phyloP scores from a whole-genome alignment of 169 alveolate genomes.

The Amoebophrya sp. region DNA sequence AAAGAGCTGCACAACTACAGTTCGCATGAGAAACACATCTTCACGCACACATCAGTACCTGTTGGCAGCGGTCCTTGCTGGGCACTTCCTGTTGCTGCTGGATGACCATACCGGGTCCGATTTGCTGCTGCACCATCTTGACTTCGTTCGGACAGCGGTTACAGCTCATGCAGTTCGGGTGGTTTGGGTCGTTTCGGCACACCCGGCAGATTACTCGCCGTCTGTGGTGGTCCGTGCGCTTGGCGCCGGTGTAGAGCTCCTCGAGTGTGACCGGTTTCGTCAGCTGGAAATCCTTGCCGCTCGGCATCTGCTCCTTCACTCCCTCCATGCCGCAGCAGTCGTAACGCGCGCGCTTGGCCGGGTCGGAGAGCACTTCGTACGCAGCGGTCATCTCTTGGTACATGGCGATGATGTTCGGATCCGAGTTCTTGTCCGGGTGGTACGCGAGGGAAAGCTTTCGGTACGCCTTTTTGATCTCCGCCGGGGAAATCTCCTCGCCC shows the following conservation, averaged over 20 bases:
- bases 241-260: constrained; percentile 30
- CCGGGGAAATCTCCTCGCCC: constrained; percentile 26
- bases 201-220: constrained; percentile 27
- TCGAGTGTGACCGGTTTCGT: neutral
- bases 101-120: constrained; percentile 34
- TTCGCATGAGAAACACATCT: neutral
- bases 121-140: constrained; percentile 37
- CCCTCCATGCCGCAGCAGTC: constrained; percentile 26
- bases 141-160: constrained; percentile 28
- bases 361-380: neutral
- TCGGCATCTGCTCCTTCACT: constrained; percentile 5
- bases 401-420: constrained; percentile 20
- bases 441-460: constrained; percentile 52
- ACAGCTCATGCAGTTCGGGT: constrained; percentile 16
- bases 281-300: neutral
- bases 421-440: constrained; percentile 62
- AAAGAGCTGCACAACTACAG: too few relatives aligned
- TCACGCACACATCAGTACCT: neutral
- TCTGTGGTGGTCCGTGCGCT: neutral
- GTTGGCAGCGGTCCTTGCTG: constrained; percentile 19
- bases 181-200: constrained; percentile 30
- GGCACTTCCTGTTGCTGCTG: constrained; percentile 38
- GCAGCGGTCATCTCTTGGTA: constrained; percentile 9
- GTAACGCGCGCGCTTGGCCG: neutral
- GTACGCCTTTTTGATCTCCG: constrained; percentile 47